phyloP scores from a whole-genome alignment of 2,329 filamentous ascomycete species.

The Whalleya microplaca region DNA sequence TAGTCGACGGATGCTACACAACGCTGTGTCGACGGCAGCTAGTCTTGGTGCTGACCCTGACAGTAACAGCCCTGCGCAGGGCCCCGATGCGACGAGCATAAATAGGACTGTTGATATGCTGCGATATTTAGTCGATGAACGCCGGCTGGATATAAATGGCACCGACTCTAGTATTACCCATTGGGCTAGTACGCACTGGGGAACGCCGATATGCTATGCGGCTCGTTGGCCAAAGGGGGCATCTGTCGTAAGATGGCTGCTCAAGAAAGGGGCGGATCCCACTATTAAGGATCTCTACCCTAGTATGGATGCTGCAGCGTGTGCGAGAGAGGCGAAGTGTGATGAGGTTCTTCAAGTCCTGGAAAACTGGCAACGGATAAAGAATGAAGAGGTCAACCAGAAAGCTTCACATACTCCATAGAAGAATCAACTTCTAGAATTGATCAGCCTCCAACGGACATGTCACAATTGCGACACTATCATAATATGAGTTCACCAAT shows the following conservation, averaged over 20 bases:
- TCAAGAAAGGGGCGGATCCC: conserved; percentile 9
- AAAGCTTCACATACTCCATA: too few species aligned
- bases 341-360: conserved; percentile 2
- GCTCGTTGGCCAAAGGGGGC: neutral
- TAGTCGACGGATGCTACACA: conserved; percentile 2
- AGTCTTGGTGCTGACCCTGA: neutral
- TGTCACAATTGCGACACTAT: too few species aligned
- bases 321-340: neutral
- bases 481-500: too few species aligned
- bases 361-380: neutral
- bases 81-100: too few species aligned
- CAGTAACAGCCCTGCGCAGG: neutral
- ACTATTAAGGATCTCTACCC: neutral
- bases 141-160: conserved; percentile 2
- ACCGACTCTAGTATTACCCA: conserved; percentile 1
- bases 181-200: neutral
- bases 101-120: neutral
- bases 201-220: conserved; percentile 9
- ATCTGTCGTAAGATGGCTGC: conserved; percentile 6
- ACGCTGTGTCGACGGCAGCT: neutral
- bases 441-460: too few species aligned
- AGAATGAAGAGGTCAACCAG: neutral
- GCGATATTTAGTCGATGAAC: conserved; percentile 8
- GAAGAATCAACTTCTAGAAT: too few species aligned
- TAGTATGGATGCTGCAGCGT: neutral